Base-by-base conservation (phyloP, 208 protist species). In the Phytomonas francai region DNA sequence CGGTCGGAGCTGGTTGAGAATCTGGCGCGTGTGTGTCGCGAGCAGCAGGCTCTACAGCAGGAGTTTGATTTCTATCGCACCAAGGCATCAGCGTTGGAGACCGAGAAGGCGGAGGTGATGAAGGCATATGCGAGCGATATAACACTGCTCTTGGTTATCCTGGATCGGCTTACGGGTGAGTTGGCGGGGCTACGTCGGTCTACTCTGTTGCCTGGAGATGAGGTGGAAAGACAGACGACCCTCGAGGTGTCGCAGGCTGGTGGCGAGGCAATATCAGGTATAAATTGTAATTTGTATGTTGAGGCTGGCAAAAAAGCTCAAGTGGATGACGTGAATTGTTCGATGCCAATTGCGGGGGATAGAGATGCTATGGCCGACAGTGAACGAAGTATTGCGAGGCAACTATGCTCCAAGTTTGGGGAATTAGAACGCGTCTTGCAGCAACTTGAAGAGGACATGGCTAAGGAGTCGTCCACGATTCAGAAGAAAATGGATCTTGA, bases 11-110 rank as follows among this genome's bases (percentile, higher is more conserved):
- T 78, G 25, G 12, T 49, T 14, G 68, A 73, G 62, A 74, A 78
- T 12, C 68, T 36, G 16, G 67, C 77, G 16, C 68, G 77, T 9
- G 16, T 78, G 33, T 65, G 64, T 30, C 66, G 65, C 2, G 70
- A 79, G 59, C 59, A 68, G 16, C 25, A 60, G 3, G 32, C 31
- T 2, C 28, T 70, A 8, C 59, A 51, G 28, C 59, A 71, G 51
- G 73, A 73, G 54, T n/a, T 71, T 7, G 59, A 71, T 29, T 74
- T 68, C 58, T 81, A 73, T 64, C 72, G 77, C 11, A 31, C 49
- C n/a, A 68, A 79, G 67, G 59, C 33, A 11, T 51, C 39, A 59
- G 57, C 57, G 0, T 63, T 56, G 25, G 73, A 58, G 0, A 61
- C 66, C 45, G 64, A 65, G 49, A 65, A 51, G 9, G 65, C 63